Evolutionary conservation across 257 asterid species (phyloP).

Genomic region (Solanum neorickii): DNA sequence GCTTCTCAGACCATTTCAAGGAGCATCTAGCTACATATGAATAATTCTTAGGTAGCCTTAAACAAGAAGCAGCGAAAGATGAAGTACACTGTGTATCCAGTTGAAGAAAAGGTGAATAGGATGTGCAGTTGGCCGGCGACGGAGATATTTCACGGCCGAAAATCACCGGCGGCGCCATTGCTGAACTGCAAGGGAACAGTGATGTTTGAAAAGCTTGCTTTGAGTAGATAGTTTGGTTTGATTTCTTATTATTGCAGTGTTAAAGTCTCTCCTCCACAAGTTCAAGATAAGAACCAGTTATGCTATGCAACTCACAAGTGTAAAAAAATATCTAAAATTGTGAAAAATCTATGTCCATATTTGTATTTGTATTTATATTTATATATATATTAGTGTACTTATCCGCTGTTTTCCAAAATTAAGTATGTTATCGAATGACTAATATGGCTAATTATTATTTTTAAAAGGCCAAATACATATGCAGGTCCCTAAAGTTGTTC

Average conservation of each 20-base stretch:
- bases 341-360: neutral
- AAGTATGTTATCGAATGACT: neutral
- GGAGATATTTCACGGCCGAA: neutral
- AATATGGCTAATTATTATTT: neutral
- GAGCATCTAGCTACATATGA: slow-evolving; percentile 5
- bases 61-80: neutral
- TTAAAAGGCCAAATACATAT: too few relatives aligned
- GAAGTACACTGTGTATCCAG: neutral
- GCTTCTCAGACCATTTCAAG: neutral
- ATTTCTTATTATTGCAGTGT: neutral
- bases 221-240: neutral
- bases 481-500: too few relatives aligned
- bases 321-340: neutral
- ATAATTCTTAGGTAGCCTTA: neutral
- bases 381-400: too few relatives aligned
- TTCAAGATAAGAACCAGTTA: neutral
- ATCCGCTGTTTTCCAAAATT: neutral
- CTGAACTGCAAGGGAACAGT: neutral
- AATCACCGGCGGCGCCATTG: neutral
- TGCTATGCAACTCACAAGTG: neutral
- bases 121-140: neutral
- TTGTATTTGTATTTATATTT: too few relatives aligned
- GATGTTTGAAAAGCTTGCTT: neutral
- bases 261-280: neutral
- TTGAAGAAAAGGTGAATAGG: neutral